Evolutionary conservation across 2,329 filamentous ascomycete genomes (phyloP).

Genomic region (Trichoderma atrobrunneum): DNA sequence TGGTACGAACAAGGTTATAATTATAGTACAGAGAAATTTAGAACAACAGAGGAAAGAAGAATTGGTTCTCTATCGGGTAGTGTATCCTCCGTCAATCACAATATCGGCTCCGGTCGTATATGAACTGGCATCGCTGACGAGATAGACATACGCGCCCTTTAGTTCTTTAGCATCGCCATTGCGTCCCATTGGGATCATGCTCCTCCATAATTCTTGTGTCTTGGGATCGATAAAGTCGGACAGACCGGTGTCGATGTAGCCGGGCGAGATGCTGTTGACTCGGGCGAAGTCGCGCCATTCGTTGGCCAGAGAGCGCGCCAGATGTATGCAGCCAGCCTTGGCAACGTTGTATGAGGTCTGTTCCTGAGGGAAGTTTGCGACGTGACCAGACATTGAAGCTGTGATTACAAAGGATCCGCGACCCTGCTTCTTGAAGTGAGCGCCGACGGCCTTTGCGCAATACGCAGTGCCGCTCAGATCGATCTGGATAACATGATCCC

Average conservation of each 20-base stretch:
- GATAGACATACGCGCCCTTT: constrained; percentile 75
- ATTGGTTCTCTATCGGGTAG: constrained; percentile 35
- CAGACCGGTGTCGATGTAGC: constrained; percentile 67
- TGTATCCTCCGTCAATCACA: constrained; percentile 70
- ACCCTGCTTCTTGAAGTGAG: constrained; percentile 62
- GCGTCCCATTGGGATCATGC: constrained; percentile 71
- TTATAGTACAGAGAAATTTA: neutral
- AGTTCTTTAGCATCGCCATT: constrained; percentile 67
- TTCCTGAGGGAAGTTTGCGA: constrained; percentile 67
- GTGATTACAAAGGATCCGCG: constrained; percentile 67
- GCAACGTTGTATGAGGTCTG: constrained; percentile 67
- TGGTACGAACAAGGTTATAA: neutral
- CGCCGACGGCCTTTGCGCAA: constrained; percentile 62
- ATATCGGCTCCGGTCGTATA: constrained; percentile 73
- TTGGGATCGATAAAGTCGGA: constrained; percentile 63
- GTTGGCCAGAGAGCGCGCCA: constrained; percentile 51
- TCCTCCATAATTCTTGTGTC: constrained; percentile 69
- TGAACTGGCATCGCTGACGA: constrained; percentile 70
- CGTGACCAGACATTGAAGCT: constrained; percentile 67
- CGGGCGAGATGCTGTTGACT: constrained; percentile 64
- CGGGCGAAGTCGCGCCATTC: constrained; percentile 69
- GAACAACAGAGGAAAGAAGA: neutral
- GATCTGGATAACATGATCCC: constrained; percentile 61
- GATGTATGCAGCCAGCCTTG: constrained; percentile 54
- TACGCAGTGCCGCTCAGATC: constrained; percentile 68